Evolutionary conservation across 2,329 filamentous ascomycete species (phyloP).

Genomic region (Fusarium fracticaudum): DNA sequence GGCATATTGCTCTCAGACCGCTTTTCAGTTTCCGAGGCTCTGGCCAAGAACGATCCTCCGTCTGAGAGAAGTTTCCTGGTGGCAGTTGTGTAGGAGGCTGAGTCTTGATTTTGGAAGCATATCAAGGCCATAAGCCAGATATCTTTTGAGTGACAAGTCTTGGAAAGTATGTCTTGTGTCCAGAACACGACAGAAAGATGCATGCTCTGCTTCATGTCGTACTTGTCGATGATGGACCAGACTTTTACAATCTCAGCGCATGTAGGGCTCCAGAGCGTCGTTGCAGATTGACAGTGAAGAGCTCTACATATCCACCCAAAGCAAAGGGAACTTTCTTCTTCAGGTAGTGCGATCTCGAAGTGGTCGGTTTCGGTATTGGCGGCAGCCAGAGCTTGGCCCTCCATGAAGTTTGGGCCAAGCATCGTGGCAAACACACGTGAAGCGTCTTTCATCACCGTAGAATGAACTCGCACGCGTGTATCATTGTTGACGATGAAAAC

Average conservation of each 20-base stretch:
- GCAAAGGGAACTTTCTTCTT: neutral
- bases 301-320: neutral
- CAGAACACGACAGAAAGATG: neutral
- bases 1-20: neutral
- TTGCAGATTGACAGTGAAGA: neutral
- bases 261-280: neutral
- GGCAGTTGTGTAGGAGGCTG: neutral
- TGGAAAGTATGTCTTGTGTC: neutral
- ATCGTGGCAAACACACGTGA: neutral
- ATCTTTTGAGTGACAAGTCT: rapidly evolving
- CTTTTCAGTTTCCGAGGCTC: neutral
- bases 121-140: neutral
- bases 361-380: neutral
- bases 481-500: neutral
- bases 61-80: neutral
- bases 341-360: neutral
- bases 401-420: neutral
- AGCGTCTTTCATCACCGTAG: neutral
- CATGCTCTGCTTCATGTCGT: neutral
- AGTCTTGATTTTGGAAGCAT: neutral
- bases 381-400: neutral
- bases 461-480: neutral
- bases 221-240: conserved; percentile 1
- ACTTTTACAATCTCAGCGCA: neutral
- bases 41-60: neutral